phyloP scores from a whole-genome alignment of 768 basidiomycete species.

The Hygrophoropsis aurantiaca region DNA sequence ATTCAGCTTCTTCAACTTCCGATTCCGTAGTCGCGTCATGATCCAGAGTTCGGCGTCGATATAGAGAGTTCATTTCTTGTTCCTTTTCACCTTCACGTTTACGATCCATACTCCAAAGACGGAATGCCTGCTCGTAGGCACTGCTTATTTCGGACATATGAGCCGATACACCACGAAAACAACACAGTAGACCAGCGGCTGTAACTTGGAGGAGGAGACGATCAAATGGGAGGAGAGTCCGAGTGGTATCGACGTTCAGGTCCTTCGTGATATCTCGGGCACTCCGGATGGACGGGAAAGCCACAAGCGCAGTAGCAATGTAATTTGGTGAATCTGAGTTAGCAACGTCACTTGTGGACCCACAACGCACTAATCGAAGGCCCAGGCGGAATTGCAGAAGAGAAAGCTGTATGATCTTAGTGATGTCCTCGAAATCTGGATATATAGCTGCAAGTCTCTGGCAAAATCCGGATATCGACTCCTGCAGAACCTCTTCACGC shows the following conservation, averaged over 20 bases:
- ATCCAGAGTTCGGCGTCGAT: slow-evolving; percentile 60
- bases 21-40: slow-evolving; percentile 62
- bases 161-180: slow-evolving; percentile 33
- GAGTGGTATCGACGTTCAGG: slow-evolving; percentile 10
- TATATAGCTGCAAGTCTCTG: slow-evolving; percentile 72
- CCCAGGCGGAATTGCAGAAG: slow-evolving; percentile 71
- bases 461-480: slow-evolving; percentile 74
- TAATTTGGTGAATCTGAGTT: slow-evolving; percentile 16
- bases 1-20: slow-evolving; percentile 81
- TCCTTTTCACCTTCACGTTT: slow-evolving; percentile 65
- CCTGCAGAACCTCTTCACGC: slow-evolving; percentile 74
- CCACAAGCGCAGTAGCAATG: slow-evolving; percentile 37
- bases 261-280: slow-evolving; percentile 18
- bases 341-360: slow-evolving; percentile 12
- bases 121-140: slow-evolving; percentile 66
- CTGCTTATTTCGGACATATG: slow-evolving; percentile 5
- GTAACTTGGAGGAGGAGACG: slow-evolving; percentile 49
- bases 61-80: slow-evolving; percentile 69
- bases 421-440: slow-evolving; percentile 70
- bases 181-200: slow-evolving; percentile 43
- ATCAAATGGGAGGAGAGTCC: slow-evolving; percentile 35
- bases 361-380: slow-evolving; percentile 50
- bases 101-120: slow-evolving; percentile 84
- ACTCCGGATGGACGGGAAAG: slow-evolving; percentile 56
- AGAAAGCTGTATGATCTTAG: slow-evolving; percentile 62